Evolutionary conservation across 805 yeast genomes (phyloP).

Genomic region (Kodamaea laetipori): DNA sequence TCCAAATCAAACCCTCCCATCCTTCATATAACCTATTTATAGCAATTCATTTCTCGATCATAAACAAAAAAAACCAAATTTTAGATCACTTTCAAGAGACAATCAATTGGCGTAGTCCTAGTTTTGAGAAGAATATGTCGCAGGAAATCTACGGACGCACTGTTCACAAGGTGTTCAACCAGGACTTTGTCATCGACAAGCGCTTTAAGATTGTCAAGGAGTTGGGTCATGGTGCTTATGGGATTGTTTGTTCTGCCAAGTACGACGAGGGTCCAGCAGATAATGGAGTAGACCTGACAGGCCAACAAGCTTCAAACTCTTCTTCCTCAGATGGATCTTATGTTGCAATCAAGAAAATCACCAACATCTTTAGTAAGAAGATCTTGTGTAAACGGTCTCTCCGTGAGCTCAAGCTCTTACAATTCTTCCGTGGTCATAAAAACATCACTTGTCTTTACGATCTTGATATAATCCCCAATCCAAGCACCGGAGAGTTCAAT

Average conservation of each 20-base stretch:
- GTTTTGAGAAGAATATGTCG: too few relatives aligned
- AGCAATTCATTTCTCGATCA: too few relatives aligned
- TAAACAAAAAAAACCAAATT: neutral
- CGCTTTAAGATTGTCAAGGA: constrained; percentile 89
- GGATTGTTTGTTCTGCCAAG: constrained; percentile 92
- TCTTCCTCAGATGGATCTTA: constrained; percentile 33
- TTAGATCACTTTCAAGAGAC: neutral
- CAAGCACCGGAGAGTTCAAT: constrained; percentile 66
- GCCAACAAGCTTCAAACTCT: constrained; percentile 12
- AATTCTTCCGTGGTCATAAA: constrained; percentile 94
- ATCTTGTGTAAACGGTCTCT: constrained; percentile 89
- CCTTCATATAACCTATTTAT: too few relatives aligned
- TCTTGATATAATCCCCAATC: constrained; percentile 82
- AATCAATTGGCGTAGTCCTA: too few relatives aligned
- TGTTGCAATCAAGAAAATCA: constrained; percentile 95
- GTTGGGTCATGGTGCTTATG: constrained; percentile 97
- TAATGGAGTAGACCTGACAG: neutral
- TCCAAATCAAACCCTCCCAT: too few relatives aligned
- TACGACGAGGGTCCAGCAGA: constrained; percentile 68
- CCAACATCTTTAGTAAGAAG: constrained; percentile 89
- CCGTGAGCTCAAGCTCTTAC: constrained; percentile 83
- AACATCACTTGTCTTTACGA: constrained; percentile 95
- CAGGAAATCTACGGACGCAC: constrained; percentile 30
- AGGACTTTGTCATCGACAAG: constrained; percentile 89
- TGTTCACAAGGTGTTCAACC: constrained; percentile 56